These are phyloP conservation scores for Mortierella alpina DNA, from an alignment of 192 early-diverging fungal genomes.

Conservation along the genomic window DNA sequence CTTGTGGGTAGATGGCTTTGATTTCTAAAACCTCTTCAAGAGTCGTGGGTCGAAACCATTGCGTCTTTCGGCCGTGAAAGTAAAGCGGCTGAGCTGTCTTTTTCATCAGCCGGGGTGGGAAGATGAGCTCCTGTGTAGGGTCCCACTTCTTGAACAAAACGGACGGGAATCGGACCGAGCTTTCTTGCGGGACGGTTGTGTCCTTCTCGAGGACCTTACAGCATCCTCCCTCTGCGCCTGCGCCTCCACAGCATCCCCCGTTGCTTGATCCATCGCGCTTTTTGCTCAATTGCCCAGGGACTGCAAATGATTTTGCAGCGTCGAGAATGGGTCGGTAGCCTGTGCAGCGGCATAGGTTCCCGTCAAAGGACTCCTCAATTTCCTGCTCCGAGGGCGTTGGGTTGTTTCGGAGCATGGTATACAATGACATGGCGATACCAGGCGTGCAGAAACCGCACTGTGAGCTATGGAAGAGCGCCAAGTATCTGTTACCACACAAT, in stretches of 20 bases:
- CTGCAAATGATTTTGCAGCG: conserved; percentile 74
- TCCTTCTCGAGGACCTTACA: conserved; percentile 56
- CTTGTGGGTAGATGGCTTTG: conserved; percentile 66
- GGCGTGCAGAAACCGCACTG: conserved; percentile 96
- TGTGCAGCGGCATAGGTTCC: conserved; percentile 91
- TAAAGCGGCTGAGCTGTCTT: conserved; percentile 59
- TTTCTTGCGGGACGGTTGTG: conserved; percentile 44
- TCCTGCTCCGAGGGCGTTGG: conserved; percentile 72
- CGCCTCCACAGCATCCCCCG: conserved; percentile 46
- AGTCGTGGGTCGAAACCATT: conserved; percentile 72
- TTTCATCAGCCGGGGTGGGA: conserved; percentile 73
- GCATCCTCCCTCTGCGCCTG: conserved; percentile 59
- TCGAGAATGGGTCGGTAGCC: conserved; percentile 90
- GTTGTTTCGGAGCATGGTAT: conserved; percentile 81
- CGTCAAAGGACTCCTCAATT: conserved; percentile 88
- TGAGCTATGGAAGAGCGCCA: conserved; percentile 49
- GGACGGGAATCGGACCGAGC: conserved; percentile 44
- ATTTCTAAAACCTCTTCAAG: conserved; percentile 63
- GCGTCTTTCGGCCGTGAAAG: conserved; percentile 60
- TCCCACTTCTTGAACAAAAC: conserved; percentile 70
- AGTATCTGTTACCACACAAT: neutral
- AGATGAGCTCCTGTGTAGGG: conserved; percentile 72
- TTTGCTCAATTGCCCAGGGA: neutral
- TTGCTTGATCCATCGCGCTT: conserved; percentile 15
- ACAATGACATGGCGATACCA: conserved; percentile 92